Evolutionary conservation across 2,329 filamentous ascomycete genomes (phyloP).

Genomic region (Ophiocordyceps camponoti-saundersi): DNA sequence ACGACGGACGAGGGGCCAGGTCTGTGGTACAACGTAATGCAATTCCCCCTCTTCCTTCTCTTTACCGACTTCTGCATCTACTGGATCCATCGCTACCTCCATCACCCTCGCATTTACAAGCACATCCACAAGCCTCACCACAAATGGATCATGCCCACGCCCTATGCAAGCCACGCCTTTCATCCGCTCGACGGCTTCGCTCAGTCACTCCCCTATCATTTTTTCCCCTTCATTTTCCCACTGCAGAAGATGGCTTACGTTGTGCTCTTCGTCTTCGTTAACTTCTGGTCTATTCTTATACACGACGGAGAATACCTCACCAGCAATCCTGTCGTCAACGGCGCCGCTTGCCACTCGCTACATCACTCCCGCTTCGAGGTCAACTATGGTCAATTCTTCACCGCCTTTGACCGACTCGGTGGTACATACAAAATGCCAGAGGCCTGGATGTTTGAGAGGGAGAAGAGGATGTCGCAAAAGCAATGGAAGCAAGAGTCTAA

Average conservation of each 20-base stretch:
- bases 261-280: conserved; percentile 75
- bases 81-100: conserved; percentile 75
- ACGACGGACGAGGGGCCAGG: conserved; percentile 58
- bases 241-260: conserved; percentile 84
- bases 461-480: conserved; percentile 67
- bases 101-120: conserved; percentile 67
- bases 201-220: conserved; percentile 80
- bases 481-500: conserved; percentile 65
- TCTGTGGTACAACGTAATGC: conserved; percentile 58
- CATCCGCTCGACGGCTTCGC: conserved; percentile 83
- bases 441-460: conserved; percentile 65
- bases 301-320: conserved; percentile 90
- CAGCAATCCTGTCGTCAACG: conserved; percentile 83
- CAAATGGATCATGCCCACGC: conserved; percentile 99
- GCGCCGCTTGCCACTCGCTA: conserved; percentile 68
- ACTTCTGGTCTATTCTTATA: conserved; percentile 94
- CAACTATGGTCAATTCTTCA: conserved; percentile 93
- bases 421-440: conserved; percentile 80
- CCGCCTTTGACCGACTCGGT: conserved; percentile 75
- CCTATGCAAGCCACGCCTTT: conserved; percentile 85
- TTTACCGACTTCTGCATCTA: conserved; percentile 89
- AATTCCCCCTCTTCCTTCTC: conserved; percentile 75
- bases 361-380: conserved; percentile 47
- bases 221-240: conserved; percentile 86
- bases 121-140: conserved; percentile 90